Conservation (phyloP, 2,329 filamentous ascomycete species). For the Pseudogymnoascus sp. region DNA sequence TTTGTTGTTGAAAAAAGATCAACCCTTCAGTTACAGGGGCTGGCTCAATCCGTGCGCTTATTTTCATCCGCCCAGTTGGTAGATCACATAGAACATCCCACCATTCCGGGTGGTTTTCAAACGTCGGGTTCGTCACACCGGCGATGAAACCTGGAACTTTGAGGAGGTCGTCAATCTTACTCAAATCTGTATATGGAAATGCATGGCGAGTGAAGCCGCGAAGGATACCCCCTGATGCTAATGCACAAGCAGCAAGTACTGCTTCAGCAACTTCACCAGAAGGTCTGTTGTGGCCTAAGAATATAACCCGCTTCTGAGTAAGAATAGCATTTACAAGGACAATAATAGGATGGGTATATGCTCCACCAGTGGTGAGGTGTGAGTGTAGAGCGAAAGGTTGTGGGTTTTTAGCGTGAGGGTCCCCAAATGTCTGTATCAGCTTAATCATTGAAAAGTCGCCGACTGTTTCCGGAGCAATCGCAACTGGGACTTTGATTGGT, state of each 20-base stretch:
- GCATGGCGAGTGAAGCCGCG: conserved; percentile 92
- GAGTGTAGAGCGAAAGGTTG: conserved; percentile 81
- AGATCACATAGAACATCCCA: conserved; percentile 96
- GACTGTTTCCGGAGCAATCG: conserved; percentile 88
- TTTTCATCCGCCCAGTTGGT: conserved; percentile 85
- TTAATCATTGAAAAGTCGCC: conserved; percentile 97
- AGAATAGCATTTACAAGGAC: conserved; percentile 89
- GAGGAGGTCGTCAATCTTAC: conserved; percentile 92
- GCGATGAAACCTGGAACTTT: conserved; percentile 97
- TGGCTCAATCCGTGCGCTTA: conserved; percentile 77
- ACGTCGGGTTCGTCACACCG: conserved; percentile 93
- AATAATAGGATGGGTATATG: conserved; percentile 86
- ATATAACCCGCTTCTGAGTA: conserved; percentile 94
- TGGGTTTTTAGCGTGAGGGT: conserved; percentile 69
- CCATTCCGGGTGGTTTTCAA: conserved; percentile 92
- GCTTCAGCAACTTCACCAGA: conserved; percentile 95
- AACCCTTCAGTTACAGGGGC: conserved; percentile 78
- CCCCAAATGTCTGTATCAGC: conserved; percentile 88
- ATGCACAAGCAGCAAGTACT: conserved; percentile 91
- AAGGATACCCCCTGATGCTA: conserved; percentile 86
- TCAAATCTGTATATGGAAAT: conserved; percentile 95
- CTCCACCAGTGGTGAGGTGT: conserved; percentile 86
- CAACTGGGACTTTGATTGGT: conserved; percentile 91
- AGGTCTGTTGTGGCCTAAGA: conserved; percentile 88
- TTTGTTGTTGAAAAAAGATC: conserved; percentile 77